phyloP scores from a whole-genome alignment of 2,329 filamentous ascomycete genomes.

The Aspergillus vadensis region DNA sequence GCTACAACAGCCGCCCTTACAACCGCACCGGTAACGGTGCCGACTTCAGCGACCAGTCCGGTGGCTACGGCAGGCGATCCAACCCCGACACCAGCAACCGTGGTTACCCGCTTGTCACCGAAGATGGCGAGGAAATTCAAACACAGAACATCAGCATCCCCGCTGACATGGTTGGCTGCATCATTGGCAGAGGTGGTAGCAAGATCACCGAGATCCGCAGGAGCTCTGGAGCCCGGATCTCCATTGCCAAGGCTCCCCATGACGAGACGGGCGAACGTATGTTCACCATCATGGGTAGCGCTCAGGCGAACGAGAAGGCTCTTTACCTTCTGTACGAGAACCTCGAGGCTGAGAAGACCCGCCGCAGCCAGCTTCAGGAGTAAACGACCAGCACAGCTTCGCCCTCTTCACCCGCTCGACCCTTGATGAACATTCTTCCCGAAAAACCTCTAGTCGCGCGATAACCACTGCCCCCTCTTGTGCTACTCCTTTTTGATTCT shows the following conservation, averaged over 20 bases:
- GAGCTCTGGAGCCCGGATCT: constrained; percentile 93
- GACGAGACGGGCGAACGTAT: constrained; percentile 98
- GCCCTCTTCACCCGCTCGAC: background rate
- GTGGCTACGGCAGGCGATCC: constrained; percentile 75
- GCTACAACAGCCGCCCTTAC: constrained; percentile 68
- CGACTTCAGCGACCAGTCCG: constrained; percentile 85
- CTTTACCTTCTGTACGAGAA: constrained; percentile 98
- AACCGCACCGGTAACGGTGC: constrained; percentile 93
- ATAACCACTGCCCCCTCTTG: constrained; percentile 8
- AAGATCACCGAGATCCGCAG: constrained; percentile 99
- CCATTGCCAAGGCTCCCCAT: constrained; percentile 94
- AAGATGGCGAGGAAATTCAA: constrained; percentile 96
- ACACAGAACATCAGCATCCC: constrained; percentile 99
- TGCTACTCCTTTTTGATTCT: constrained; percentile 22
- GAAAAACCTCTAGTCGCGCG: constrained; percentile 12
- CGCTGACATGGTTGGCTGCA: constrained; percentile 99
- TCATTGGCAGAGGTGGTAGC: constrained; percentile 90
- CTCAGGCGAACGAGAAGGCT: constrained; percentile 91
- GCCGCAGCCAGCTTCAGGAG: constrained; percentile 77
- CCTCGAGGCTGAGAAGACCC: constrained; percentile 98
- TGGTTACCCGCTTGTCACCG: constrained; percentile 83
- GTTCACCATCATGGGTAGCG: constrained; percentile 98
- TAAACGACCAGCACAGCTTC: constrained; percentile 33
- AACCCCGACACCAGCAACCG: constrained; percentile 79
- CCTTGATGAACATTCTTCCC: background rate